Percentiles rank a stretch among this genome's conserved stretches.
Evolutionary conservation across 768 basidiomycete genomes (phyloP).

Genomic region (Crassisporium funariophilum): DNA sequence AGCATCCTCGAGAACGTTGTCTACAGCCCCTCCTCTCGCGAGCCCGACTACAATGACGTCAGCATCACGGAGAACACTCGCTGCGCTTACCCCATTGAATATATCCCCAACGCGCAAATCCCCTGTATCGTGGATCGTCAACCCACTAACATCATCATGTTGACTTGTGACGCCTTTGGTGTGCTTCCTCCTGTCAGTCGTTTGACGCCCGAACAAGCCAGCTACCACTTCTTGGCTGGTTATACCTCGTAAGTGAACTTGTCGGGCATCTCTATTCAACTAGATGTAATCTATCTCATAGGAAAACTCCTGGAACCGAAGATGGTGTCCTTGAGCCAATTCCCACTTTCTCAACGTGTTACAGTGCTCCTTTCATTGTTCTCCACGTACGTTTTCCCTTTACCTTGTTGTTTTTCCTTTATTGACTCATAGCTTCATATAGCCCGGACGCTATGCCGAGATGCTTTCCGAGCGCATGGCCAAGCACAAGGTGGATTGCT

Average conservation of each 20-base stretch:
- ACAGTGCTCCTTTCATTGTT: slow-evolving; percentile 99
- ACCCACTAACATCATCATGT: slow-evolving; percentile 94
- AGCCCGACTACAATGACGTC: slow-evolving; percentile 94
- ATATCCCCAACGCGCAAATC: slow-evolving; percentile 92
- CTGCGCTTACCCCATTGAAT: slow-evolving; percentile 98
- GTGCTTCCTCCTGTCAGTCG: slow-evolving; percentile 95
- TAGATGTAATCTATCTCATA: slow-evolving; percentile 30
- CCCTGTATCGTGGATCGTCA: slow-evolving; percentile 87
- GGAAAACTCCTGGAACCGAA: slow-evolving; percentile 98
- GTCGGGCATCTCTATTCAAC: background rate
- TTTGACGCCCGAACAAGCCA: slow-evolving; percentile 91
- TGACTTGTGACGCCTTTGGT: slow-evolving; percentile 98
- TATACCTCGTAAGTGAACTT: slow-evolving; percentile 77
- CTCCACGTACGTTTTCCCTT: slow-evolving; percentile 65
- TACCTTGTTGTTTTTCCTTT: background rate
- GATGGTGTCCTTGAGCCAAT: slow-evolving; percentile 98
- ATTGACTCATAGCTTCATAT: slow-evolving; percentile 6
- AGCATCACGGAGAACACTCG: slow-evolving; percentile 99
- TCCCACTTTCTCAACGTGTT: slow-evolving; percentile 99
- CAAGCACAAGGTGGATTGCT: slow-evolving; percentile 87
- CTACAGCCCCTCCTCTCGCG: slow-evolving; percentile 81
- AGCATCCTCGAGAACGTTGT: slow-evolving; percentile 99
- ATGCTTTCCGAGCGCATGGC: slow-evolving; percentile 97
- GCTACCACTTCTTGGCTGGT: slow-evolving; percentile 96
- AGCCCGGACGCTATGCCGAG: slow-evolving; percentile 92